Evolutionary conservation across 164 flowering plant species (phyloP), one percentile per base, ranked within the genome.

Genomic region (Kingdonia uniflora): DNA sequence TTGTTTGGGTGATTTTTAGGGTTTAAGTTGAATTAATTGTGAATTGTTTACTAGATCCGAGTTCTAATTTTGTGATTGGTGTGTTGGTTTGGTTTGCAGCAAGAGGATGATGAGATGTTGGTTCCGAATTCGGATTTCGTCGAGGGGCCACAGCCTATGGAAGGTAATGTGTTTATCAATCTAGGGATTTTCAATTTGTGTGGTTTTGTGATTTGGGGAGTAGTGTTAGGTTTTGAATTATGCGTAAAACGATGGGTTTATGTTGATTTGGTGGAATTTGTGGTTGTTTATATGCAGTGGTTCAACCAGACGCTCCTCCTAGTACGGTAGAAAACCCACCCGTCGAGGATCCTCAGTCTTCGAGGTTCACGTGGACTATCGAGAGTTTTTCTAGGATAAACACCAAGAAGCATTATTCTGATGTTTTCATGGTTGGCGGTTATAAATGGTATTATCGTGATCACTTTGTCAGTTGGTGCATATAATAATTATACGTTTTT

Each of bases 71-170:
- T n/a, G n/a, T n/a, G n/a, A n/a, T n/a, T n/a, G n/a, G n/a, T 52
- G 38, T n/a, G 19, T 46, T 25, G 10, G 35, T 57, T 52, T 66
- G 22, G 23, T 46, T 41, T 68, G 76, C 74, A 84, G 85, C 89
- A 81, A 64, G 91, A 88, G 24, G 95, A 88, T 51, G 95, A 88
- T 56, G 95, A 85, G 78, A 79, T 89, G 87, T 78, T 88, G 19
- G 92, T 88, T 54, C 97, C 95, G 26, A 83, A 83, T 65, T 72
- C 91, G n/a, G 95, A 84, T 62, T 58, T 76, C 23, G 74, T 68
- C 16, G 87, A 85, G 24, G 90, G 79, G n/a, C 84, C 90, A 17
- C 87, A 79, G 64, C 82, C 90, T 2, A 74, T 84, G 79, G 86
- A 85, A 72, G 90, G 89, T 65, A 43, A 26, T 15, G 20, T 19